phyloP scores from a whole-genome alignment of 2,329 filamentous ascomycete genomes.

The Leptoxyphium fumago region DNA sequence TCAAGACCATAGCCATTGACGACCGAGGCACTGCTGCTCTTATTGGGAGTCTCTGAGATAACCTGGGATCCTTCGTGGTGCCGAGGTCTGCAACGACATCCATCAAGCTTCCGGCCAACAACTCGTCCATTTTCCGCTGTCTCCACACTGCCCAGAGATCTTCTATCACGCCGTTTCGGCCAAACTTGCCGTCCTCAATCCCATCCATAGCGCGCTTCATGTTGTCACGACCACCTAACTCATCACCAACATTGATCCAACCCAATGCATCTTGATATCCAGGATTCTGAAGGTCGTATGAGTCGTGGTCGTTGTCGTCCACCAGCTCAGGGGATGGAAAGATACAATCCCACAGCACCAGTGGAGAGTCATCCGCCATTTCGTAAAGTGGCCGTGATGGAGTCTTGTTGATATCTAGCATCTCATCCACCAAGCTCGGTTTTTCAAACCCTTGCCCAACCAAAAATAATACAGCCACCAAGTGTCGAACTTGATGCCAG shows the following conservation, averaged over 20 bases:
- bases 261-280: constrained; percentile 44
- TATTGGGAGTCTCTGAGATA: constrained; percentile 1
- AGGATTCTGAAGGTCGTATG: constrained; percentile 21
- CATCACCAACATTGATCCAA: constrained; percentile 70
- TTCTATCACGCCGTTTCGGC: constrained; percentile 51
- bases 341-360: constrained; percentile 92
- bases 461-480: constrained; percentile 84
- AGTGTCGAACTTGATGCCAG: constrained; percentile 95
- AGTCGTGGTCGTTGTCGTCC: constrained; percentile 21
- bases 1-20: constrained; percentile 6
- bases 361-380: constrained; percentile 77
- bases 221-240: constrained; percentile 24
- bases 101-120: constrained; percentile 61
- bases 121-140: constrained; percentile 74
- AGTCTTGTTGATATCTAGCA: constrained; percentile 58
- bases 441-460: constrained; percentile 77
- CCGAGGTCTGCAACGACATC: constrained; percentile 39
- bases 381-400: constrained; percentile 73
- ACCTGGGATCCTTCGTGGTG: neutral
- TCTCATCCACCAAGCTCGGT: constrained; percentile 54
- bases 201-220: constrained; percentile 17
- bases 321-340: constrained; percentile 46
- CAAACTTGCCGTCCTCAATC: constrained; percentile 45
- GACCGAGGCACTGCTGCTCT: constrained; percentile 10
- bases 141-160: constrained; percentile 75